Conservation (phyloP, 1,284 basidiomycete genomes). For the Retiboletus flavoniger region DNA sequence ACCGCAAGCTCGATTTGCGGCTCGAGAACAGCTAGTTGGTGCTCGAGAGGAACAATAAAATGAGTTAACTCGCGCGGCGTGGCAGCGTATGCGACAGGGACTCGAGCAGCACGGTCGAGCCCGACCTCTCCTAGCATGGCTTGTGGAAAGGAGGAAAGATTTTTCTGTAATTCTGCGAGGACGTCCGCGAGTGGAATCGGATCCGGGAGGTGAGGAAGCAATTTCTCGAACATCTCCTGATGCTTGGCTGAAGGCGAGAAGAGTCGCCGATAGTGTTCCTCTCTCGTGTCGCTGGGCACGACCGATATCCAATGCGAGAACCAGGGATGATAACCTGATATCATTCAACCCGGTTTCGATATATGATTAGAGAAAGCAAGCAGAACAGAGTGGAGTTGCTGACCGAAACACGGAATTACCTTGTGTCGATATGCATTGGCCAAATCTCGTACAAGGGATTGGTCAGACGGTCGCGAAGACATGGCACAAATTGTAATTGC, state of each 20-base stretch:
- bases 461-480: conserved; percentile 64
- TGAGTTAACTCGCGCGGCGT: conserved; percentile 55
- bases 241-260: conserved; percentile 44
- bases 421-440: conserved; percentile 58
- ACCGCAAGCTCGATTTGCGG: conserved; percentile 77
- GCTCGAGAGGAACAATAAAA: conserved; percentile 68
- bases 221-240: conserved; percentile 44
- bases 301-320: conserved; percentile 71
- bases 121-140: conserved; percentile 86
- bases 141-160: conserved; percentile 56
- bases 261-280: conserved; percentile 64
- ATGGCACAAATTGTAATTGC: conserved; percentile 71
- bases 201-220: conserved; percentile 60
- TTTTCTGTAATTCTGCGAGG: conserved; percentile 51
- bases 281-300: conserved; percentile 43
- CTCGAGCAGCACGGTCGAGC: conserved; percentile 68
- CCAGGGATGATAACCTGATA: conserved; percentile 81
- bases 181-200: conserved; percentile 56
- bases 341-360: conserved; percentile 10
- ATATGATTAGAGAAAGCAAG: conserved; percentile 11
- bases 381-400: conserved; percentile 24
- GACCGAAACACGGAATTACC: conserved; percentile 76
- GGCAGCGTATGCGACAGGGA: conserved; percentile 55
- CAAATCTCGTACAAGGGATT: conserved; percentile 59
- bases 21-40: conserved; percentile 72